Conservation (phyloP, 345 rosid genomes). For the Gossypium mustelinum region DNA sequence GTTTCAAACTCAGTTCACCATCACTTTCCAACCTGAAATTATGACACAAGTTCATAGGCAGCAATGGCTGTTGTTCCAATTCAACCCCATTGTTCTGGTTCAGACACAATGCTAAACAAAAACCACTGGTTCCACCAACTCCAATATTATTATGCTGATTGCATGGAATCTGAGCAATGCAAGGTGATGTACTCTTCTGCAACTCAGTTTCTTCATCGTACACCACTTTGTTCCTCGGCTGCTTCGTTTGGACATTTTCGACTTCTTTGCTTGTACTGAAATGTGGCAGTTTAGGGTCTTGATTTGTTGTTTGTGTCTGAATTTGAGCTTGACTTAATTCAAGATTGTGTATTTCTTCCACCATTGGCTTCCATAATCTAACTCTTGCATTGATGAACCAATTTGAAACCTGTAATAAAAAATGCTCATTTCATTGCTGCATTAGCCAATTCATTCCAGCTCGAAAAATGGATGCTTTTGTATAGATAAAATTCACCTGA, state of each 20-base stretch:
- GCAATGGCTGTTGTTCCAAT: constrained; percentile 6
- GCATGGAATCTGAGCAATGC: neutral
- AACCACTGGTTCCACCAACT: constrained; percentile 15
- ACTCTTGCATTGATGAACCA: constrained; percentile 51
- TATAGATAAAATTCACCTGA: constrained; percentile 25
- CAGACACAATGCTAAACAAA: constrained; percentile 31
- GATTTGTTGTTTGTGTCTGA: constrained; percentile 14
- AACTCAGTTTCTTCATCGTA: neutral
- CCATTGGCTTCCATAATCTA: constrained; percentile 48
- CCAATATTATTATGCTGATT: neutral
- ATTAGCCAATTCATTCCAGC: neutral
- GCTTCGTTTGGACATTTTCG: constrained; percentile 19
- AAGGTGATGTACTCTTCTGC: neutral
- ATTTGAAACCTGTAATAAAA: constrained; percentile 33
- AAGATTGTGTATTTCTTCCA: constrained; percentile 41
- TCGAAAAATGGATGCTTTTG: neutral
- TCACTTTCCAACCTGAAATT: constrained; percentile 17
- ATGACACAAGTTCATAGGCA: constrained; percentile 13
- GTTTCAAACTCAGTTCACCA: constrained; percentile 13
- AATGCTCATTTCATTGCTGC: constrained; percentile 6
- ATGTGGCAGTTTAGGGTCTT: neutral
- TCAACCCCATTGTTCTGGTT: constrained; percentile 23
- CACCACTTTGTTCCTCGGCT: constrained; percentile 11
- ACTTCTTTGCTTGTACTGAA: constrained; percentile 1
- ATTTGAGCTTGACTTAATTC: constrained; percentile 25